These are phyloP conservation scores for Exophiala alcalophila DNA, from an alignment of 2,329 filamentous ascomycete species.

Conservation along the genomic window DNA sequence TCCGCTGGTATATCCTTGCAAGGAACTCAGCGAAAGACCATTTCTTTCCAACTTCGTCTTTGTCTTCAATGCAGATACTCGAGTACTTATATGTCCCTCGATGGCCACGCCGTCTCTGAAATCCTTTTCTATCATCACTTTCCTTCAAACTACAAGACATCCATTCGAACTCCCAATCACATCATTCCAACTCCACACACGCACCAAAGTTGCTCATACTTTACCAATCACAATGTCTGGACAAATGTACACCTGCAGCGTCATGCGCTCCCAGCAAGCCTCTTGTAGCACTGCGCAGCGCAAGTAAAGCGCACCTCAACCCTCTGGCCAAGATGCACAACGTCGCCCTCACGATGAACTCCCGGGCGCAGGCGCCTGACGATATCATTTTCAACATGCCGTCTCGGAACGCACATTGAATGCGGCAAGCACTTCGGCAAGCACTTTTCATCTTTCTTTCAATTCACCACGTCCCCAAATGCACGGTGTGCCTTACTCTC, in stretches of 20 bases:
- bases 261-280: too few relatives aligned
- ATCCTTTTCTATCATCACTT: too few relatives aligned
- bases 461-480: too few relatives aligned
- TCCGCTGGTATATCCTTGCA: too few relatives aligned
- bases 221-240: constrained; percentile 1
- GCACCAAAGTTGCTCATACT: not conserved
- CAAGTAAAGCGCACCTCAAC: not conserved
- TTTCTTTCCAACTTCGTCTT: not conserved
- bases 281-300: too few relatives aligned
- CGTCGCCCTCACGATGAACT: not conserved
- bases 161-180: constrained; percentile 6
- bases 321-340: not conserved
- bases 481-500: too few relatives aligned
- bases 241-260: constrained; percentile 6
- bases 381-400: constrained; percentile 17
- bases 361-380: constrained; percentile 15
- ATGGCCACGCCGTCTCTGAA: too few relatives aligned
- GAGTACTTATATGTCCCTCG: constrained; percentile 2
- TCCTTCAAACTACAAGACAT: constrained; percentile 11
- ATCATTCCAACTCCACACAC: too few relatives aligned
- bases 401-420: constrained; percentile 9
- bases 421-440: not conserved
- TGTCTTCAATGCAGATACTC: not conserved
- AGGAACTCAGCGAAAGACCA: too few relatives aligned
- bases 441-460: not conserved